Percentiles rank a stretch among this genome's conserved stretches.
These are phyloP conservation scores for Trichoderma simmonsii DNA, from an alignment of 2,329 filamentous ascomycete genomes.

Conservation along the genomic window DNA sequence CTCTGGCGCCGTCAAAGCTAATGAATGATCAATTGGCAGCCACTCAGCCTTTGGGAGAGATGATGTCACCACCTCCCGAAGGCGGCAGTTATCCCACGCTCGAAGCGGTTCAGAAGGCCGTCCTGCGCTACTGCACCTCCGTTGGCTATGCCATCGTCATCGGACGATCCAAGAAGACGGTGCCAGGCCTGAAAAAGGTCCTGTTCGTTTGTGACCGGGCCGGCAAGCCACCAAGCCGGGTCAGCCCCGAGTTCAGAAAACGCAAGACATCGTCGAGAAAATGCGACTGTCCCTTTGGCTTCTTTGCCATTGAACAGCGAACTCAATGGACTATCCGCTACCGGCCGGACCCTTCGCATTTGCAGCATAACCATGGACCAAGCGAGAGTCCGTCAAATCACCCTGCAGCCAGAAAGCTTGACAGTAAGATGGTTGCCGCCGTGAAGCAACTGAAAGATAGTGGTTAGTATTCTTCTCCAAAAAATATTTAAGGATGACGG, in stretches of 20 bases:
- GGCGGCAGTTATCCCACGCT: slow-evolving; percentile 62
- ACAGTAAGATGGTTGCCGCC: slow-evolving; percentile 65
- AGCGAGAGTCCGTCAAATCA: slow-evolving; percentile 66
- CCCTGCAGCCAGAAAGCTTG: slow-evolving; percentile 62
- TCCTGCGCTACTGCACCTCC: slow-evolving; percentile 62
- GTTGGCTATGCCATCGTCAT: slow-evolving; percentile 68
- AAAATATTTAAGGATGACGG: not conserved
- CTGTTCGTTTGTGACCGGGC: slow-evolving; percentile 65
- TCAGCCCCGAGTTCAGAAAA: slow-evolving; percentile 63
- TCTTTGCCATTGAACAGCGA: slow-evolving; percentile 65
- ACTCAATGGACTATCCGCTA: slow-evolving; percentile 66
- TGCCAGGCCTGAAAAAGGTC: slow-evolving; percentile 64
- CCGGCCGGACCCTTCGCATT: slow-evolving; percentile 55
- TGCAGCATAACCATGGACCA: slow-evolving; percentile 62
- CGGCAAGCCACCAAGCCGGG: slow-evolving; percentile 58
- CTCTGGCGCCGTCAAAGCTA: slow-evolving; percentile 46
- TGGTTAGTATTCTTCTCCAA: slow-evolving; percentile 43
- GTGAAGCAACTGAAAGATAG: slow-evolving; percentile 65
- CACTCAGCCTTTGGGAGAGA: slow-evolving; percentile 52
- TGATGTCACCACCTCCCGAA: slow-evolving; percentile 63
- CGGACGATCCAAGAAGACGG: slow-evolving; percentile 65
- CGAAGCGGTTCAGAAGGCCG: slow-evolving; percentile 62
- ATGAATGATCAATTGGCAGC: slow-evolving; percentile 49
- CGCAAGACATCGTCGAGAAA: slow-evolving; percentile 66
- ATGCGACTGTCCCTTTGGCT: slow-evolving; percentile 67